These are phyloP conservation scores for Candolleomyces aberdarensis DNA, from an alignment of 768 basidiomycete genomes.

Conservation along the genomic window DNA sequence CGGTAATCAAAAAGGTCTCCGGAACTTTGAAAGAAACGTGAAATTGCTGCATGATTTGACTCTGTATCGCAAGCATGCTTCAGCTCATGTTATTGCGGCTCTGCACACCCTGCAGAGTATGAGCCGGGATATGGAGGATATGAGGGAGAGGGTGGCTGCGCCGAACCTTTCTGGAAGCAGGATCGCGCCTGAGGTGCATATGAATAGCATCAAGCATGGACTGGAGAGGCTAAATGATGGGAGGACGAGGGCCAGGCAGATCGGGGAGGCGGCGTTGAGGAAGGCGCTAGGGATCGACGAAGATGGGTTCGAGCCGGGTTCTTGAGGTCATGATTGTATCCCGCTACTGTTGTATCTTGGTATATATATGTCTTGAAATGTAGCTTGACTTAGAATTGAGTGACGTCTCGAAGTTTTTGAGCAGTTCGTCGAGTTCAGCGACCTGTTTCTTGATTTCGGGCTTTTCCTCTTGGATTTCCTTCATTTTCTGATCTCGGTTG, in stretches of 20 bases:
- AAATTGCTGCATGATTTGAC: conserved; percentile 52
- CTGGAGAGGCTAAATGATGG: conserved; percentile 60
- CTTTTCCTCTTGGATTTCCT: conserved; percentile 53
- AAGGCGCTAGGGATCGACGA: conserved; percentile 20
- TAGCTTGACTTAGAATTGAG: too few relatives aligned
- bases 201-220: conserved; percentile 66
- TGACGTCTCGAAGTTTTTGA: conserved; percentile 21
- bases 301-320: not conserved
- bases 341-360: too few relatives aligned
- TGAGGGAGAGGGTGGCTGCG: conserved; percentile 67
- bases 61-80: conserved; percentile 57
- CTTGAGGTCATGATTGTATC: too few relatives aligned
- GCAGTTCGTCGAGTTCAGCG: conserved; percentile 58
- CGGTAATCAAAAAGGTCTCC: conserved; percentile 49
- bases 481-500: conserved; percentile 73
- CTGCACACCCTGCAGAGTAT: conserved; percentile 58
- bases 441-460: conserved; percentile 60
- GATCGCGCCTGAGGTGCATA: conserved; percentile 70
- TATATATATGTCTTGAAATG: not conserved
- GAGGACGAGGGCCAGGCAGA: too few relatives aligned
- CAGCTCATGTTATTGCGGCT: conserved; percentile 62
- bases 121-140: conserved; percentile 73
- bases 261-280: conserved; percentile 29
- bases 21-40: conserved; percentile 50
- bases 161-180: conserved; percentile 59